phyloP scores from a whole-genome alignment of 306 rosid species.

The Prunus mira region DNA sequence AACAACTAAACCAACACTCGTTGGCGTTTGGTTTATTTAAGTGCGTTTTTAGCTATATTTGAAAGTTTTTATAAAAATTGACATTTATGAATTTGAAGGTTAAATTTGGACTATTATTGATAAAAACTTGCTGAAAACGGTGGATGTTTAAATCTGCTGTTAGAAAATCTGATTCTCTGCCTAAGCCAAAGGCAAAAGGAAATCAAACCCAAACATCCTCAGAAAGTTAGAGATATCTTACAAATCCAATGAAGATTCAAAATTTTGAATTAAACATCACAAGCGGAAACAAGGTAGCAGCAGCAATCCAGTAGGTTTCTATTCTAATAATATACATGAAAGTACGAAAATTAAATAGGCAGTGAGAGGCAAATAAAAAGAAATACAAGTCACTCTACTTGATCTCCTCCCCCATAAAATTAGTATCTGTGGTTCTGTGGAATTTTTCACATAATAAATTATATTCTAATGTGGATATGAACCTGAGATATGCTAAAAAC shows the following conservation, averaged over 20 bases:
- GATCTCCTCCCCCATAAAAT: constrained; percentile 4
- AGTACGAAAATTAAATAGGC: background rate
- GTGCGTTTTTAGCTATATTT: too few relatives aligned
- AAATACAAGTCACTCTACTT: background rate
- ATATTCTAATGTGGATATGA: background rate
- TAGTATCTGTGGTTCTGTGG: background rate
- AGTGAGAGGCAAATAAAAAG: background rate
- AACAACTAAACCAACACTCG: too few relatives aligned
- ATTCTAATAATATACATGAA: background rate
- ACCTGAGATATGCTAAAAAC: background rate
- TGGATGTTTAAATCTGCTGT: background rate
- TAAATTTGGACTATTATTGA: too few relatives aligned
- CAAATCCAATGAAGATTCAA: background rate
- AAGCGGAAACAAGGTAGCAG: background rate
- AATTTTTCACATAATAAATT: background rate
- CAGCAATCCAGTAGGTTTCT: background rate
- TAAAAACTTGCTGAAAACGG: too few relatives aligned
- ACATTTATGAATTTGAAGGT: too few relatives aligned
- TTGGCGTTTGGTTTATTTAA: too few relatives aligned
- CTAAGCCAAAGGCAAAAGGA: background rate
- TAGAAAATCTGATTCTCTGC: background rate
- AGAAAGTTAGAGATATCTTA: background rate
- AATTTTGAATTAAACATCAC: background rate
- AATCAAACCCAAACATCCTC: background rate
- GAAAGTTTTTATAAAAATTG: too few relatives aligned